Conservation (phyloP, 208 protist genomes). For the Trypanosoma avium region DNA sequence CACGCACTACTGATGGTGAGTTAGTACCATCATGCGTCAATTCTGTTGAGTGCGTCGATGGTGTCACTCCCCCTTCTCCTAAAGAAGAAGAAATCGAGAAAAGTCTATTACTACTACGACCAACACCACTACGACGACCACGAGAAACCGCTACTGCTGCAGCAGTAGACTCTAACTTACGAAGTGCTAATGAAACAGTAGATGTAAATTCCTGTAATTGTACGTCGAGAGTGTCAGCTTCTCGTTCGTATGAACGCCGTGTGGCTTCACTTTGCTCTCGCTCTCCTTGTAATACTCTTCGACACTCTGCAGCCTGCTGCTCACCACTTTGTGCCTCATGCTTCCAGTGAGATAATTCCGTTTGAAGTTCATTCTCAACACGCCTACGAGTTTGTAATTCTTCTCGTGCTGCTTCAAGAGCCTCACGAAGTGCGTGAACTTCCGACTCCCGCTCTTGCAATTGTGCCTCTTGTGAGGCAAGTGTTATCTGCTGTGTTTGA, state of each 20-base stretch:
- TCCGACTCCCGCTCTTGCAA: not conserved
- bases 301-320: slow-evolving; percentile 1
- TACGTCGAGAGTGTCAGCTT: not conserved
- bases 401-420: slow-evolving; percentile 5
- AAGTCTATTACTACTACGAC: not conserved
- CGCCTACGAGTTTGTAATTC: not conserved
- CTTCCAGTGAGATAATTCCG: not conserved
- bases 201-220: slow-evolving; percentile 8
- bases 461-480: not conserved
- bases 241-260: slow-evolving; percentile 5
- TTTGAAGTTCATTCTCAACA: slow-evolving; percentile 15
- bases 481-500: not conserved
- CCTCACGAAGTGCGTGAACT: not conserved
- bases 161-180: not conserved
- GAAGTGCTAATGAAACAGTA: slow-evolving; percentile 10
- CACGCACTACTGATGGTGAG: slow-evolving; percentile 14
- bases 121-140: too few relatives aligned
- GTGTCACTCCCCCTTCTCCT: not conserved
- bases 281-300: not conserved
- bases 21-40: not conserved
- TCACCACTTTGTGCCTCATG: not conserved
- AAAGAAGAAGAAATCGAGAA: not conserved
- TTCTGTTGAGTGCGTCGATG: slow-evolving; percentile 12
- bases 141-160: too few relatives aligned
- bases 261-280: slow-evolving; percentile 11